phyloP scores from a whole-genome alignment of 345 rosid species.

The Reutealis trisperma region DNA sequence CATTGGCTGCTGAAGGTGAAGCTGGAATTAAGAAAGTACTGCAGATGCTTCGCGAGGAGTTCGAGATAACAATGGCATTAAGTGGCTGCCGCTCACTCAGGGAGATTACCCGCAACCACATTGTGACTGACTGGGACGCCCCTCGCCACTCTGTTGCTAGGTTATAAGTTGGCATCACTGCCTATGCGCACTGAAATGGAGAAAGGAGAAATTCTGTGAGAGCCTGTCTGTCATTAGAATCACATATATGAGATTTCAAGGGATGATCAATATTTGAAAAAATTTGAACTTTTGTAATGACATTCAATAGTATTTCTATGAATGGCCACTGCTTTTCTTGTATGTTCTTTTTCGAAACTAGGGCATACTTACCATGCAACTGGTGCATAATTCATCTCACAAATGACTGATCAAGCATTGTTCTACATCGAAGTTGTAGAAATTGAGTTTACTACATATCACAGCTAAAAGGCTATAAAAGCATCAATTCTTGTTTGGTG shows the following conservation, averaged over 20 bases:
- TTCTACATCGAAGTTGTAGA: neutral
- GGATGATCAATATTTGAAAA: constrained; percentile 7
- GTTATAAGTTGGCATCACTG: constrained; percentile 13
- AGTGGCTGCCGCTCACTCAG: constrained; percentile 80
- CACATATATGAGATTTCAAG: constrained; percentile 6
- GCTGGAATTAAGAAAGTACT: constrained; percentile 70
- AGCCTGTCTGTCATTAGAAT: neutral
- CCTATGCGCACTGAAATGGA: neutral
- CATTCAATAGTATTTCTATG: neutral
- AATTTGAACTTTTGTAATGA: neutral
- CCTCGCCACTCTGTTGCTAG: constrained; percentile 33
- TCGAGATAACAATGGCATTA: constrained; percentile 89
- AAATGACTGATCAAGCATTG: neutral
- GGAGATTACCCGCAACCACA: constrained; percentile 78
- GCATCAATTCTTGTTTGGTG: neutral
- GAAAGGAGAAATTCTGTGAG: neutral
- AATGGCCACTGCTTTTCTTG: constrained; percentile 15
- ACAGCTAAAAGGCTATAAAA: too few relatives aligned
- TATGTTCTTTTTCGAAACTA: neutral
- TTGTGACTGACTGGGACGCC: constrained; percentile 66
- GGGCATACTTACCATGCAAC: neutral
- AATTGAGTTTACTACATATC: neutral
- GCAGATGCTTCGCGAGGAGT: constrained; percentile 76
- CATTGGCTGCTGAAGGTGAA: constrained; percentile 83
- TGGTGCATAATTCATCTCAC: neutral